Evolutionary conservation across 148 eudicot species (phyloP), one percentile per base, ranked within the genome.

Genomic region (Pouteria glomerata): DNA sequence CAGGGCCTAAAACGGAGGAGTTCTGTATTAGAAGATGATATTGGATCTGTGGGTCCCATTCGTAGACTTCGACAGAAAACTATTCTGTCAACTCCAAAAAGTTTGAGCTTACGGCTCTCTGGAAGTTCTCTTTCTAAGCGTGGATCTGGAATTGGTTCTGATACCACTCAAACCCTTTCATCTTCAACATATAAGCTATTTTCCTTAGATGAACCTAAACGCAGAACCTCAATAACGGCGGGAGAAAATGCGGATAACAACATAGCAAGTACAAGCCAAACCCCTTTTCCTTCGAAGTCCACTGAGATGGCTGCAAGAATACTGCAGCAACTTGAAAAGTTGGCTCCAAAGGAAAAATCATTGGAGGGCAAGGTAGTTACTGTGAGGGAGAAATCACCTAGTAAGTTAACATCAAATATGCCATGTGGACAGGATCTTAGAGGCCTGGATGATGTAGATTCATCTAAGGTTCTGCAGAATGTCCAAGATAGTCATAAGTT

Each of bases 11-110:
- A 96, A 72, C 94, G 97, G 21, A 80, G 96, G 82, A 87, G 90
- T 78, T 82, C 89, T 74, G 86, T 78, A 39, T 64, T 92, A 31
- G 97, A 96, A 67, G 87, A 80, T 81, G 99, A 90, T 77, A 78
- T 85, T 78, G 97, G 96, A 27, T 79, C 92, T 58, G 77, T 73
- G 62, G 96, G 96, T 47, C 92, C 96, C 50, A 85, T 92, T 10
- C 86, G 99, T n/a, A 87, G 96, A 78, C 88, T 85, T 68, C 86
- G 97, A 21, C 97, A 96, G 74, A 96, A 96, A 72, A 76, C 89
- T 21, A 92, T 83, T 85, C 94, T 92, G 59, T 70, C 81, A 21
- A 78, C 84, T 81, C 80, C 87, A 26, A 82, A 77, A 76, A 70
- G 61, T 66, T 44, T 75, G 68, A 61, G 77, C 72, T 64, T 73